Evolutionary conservation across 1,139 yeast genomes (phyloP).

Genomic region (Geotrichum restrictum): DNA sequence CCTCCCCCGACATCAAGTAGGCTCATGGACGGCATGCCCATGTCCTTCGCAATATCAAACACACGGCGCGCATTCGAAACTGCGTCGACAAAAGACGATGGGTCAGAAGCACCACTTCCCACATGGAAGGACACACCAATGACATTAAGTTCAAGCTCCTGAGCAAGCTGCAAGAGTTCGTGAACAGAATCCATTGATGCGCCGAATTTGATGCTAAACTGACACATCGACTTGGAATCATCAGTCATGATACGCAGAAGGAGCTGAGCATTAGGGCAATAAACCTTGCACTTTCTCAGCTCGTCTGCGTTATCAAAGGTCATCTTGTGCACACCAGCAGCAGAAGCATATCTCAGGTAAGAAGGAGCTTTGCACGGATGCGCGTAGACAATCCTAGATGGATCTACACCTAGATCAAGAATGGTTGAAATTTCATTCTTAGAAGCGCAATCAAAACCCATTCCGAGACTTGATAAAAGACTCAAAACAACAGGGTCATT

Average conservation of each 20-base stretch:
- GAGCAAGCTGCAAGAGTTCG: constrained; percentile 58
- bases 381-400: constrained; percentile 77
- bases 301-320: constrained; percentile 91
- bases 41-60: constrained; percentile 55
- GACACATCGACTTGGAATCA: constrained; percentile 83
- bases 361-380: constrained; percentile 90
- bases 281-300: constrained; percentile 62
- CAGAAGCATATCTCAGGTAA: constrained; percentile 66
- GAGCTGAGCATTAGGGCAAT: constrained; percentile 66
- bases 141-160: constrained; percentile 56
- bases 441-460: constrained; percentile 92
- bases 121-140: constrained; percentile 93
- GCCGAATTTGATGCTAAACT: constrained; percentile 86
- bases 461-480: constrained; percentile 57
- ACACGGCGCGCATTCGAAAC: constrained; percentile 64
- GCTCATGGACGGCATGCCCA: constrained; percentile 48
- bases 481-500: constrained; percentile 61
- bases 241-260: constrained; percentile 84
- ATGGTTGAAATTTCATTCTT: constrained; percentile 73
- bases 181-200: constrained; percentile 59
- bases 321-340: constrained; percentile 58
- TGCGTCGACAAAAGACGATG: constrained; percentile 64
- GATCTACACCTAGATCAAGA: constrained; percentile 56
- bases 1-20: constrained; percentile 93
- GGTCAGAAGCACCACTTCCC: constrained; percentile 88